Conservation (phyloP, 805 yeast species). For the Kazachstania martiniae region DNA sequence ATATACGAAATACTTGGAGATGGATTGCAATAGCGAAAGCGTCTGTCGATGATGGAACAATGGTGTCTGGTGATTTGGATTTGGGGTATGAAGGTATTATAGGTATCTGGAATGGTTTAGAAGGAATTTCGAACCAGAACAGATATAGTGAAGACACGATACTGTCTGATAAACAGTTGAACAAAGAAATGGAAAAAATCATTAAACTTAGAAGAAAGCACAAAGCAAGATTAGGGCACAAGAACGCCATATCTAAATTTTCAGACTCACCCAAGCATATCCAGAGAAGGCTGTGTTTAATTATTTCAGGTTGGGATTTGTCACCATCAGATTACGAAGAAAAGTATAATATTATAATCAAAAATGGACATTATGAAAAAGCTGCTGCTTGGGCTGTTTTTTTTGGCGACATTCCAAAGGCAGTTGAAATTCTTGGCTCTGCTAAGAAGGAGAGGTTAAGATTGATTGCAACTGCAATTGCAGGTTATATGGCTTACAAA, state of each 20-base stretch:
- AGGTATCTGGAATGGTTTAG: conserved; percentile 79
- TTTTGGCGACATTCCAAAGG: conserved; percentile 75
- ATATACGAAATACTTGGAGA: conserved; percentile 74
- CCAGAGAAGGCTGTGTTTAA: conserved; percentile 68
- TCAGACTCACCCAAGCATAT: conserved; percentile 32
- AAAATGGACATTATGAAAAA: conserved; percentile 56
- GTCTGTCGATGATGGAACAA: conserved; percentile 51
- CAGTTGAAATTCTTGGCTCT: conserved; percentile 68
- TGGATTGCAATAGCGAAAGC: conserved; percentile 73
- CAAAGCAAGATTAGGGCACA: conserved; percentile 15
- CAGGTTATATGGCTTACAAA: conserved; percentile 55
- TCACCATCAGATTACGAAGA: conserved; percentile 65
- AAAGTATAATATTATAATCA: conserved; percentile 45
- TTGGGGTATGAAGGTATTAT: conserved; percentile 80
- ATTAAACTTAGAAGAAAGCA: conserved; percentile 33
- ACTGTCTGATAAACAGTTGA: conserved; percentile 24
- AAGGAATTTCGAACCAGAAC: conserved; percentile 39
- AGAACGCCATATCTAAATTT: conserved; percentile 11
- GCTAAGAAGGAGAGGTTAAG: conserved; percentile 60
- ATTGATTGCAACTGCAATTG: conserved; percentile 86
- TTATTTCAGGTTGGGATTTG: conserved; percentile 86
- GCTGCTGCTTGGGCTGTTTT: conserved; percentile 98
- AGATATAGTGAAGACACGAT: conserved; percentile 30
- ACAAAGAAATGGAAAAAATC: conserved; percentile 26
- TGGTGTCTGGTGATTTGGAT: conserved; percentile 62